Base-by-base conservation (phyloP, 805 yeast species). In the Pichia gijzeniarum region DNA sequence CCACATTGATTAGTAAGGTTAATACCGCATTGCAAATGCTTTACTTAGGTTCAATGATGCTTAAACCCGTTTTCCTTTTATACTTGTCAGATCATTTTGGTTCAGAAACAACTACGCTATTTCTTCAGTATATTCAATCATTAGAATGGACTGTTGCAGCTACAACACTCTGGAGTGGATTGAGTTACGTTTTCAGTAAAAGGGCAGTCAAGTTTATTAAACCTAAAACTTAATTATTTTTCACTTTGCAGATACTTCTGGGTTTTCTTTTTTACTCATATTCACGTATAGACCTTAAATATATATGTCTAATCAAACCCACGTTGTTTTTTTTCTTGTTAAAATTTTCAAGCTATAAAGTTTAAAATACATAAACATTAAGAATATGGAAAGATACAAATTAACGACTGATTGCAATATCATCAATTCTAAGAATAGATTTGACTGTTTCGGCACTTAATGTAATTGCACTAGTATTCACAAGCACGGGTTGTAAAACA, bases 391-490 rank as follows among this genome's bases (percentile, higher is more conserved):
- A 9, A 31, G 12, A 19, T 6, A 17, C 17, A 27, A 3, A 21
- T 38, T 71, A 85, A 64, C 95, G 79, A 65, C 95, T 82, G 63
- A 93, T 87, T 35, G 96, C 85, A 58, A 93, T 95, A 66, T 95
- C 99, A 67, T 93, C 99, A 59, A 93, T 93, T 68, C 99, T 83
- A 64, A 93, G 74, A 53, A 93, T 89, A 38, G 95, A 85, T 70
- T 93, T 95, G 48, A 91, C 98, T 54, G 95, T 85, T 71, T 93
- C 99, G 18, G 97, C 83, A 28, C 98, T 97, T 56, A 93, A 76
- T 13, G 95, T 81, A 47, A 93, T 82, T 41, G 98, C 96, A 66
- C 96, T 86, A 17, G 93, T 90, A 63, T 84, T 85, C 43, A 93
- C 99, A 63, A 93, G 73, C 9, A 90, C 95, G 3, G 99, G 99